phyloP scores from a whole-genome alignment of 192 early-diverging fungal species.

The Backusella circina region DNA sequence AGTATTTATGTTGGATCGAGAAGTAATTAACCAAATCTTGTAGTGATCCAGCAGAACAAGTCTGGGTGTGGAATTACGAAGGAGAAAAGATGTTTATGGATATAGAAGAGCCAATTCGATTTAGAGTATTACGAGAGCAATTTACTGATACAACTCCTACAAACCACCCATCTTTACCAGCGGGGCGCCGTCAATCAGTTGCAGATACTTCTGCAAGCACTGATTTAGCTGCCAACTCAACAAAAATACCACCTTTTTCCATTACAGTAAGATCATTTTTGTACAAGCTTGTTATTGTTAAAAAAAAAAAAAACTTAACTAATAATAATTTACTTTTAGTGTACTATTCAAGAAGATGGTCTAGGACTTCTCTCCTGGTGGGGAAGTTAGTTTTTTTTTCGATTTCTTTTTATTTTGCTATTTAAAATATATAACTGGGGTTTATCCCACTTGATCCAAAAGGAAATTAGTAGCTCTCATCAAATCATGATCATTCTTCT shows the following conservation, averaged over 20 bases:
- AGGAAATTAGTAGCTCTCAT: slow-evolving; percentile 76
- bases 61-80: slow-evolving; percentile 88
- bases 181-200: slow-evolving; percentile 35
- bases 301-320: background rate
- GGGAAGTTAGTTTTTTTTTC: slow-evolving; percentile 29
- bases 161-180: slow-evolving; percentile 38
- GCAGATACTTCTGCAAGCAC: slow-evolving; percentile 28
- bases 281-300: background rate
- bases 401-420: background rate
- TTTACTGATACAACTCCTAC: slow-evolving; percentile 77
- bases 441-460: slow-evolving; percentile 46
- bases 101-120: slow-evolving; percentile 69
- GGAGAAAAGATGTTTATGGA: slow-evolving; percentile 81
- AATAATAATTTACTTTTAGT: slow-evolving; percentile 27
- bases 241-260: slow-evolving; percentile 50
- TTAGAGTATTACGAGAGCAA: slow-evolving; percentile 66
- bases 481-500: slow-evolving; percentile 73
- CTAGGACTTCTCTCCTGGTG: slow-evolving; percentile 74
- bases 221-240: slow-evolving; percentile 46
- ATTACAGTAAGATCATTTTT: slow-evolving; percentile 38
- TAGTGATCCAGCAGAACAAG: slow-evolving; percentile 60
- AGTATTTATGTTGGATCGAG: background rate
- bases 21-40: background rate
- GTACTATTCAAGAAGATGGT: slow-evolving; percentile 66
- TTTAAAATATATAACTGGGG: background rate